Conservation (phyloP, 1,284 basidiomycete species). For the Rhizoctonia solani region DNA sequence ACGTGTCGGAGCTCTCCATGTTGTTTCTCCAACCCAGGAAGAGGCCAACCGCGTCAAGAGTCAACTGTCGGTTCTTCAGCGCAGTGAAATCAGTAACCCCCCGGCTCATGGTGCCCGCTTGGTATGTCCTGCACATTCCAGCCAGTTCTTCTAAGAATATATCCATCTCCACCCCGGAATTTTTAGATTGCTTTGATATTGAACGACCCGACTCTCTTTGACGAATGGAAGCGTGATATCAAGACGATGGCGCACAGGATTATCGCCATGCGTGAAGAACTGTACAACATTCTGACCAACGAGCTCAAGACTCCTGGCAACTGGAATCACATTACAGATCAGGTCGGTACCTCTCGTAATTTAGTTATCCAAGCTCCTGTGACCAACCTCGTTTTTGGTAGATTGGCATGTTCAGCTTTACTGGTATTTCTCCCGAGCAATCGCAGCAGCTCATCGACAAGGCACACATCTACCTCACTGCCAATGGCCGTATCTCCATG, state of each 20-base stretch:
- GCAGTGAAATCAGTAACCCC: conserved; percentile 93
- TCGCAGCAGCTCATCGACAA: conserved; percentile 73
- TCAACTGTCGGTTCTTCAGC: conserved; percentile 84
- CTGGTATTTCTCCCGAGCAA: conserved; percentile 71
- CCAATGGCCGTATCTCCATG: conserved; percentile 87
- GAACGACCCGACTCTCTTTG: conserved; percentile 71
- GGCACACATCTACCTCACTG: conserved; percentile 87
- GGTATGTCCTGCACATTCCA: conserved; percentile 53
- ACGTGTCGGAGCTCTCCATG: conserved; percentile 83
- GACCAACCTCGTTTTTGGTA: background rate
- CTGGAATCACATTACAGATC: conserved; percentile 89
- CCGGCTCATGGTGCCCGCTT: conserved; percentile 88
- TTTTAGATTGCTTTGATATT: conserved; percentile 75
- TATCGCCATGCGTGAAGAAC: conserved; percentile 84
- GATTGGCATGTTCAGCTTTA: conserved; percentile 93
- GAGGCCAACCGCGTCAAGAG: conserved; percentile 75
- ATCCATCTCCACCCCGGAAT: background rate
- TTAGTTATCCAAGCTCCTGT: background rate
- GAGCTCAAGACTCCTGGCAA: conserved; percentile 88
- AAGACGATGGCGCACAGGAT: conserved; percentile 90
- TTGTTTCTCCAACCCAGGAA: conserved; percentile 65
- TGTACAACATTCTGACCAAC: conserved; percentile 77
- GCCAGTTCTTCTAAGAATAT: background rate
- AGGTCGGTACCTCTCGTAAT: conserved; percentile 47
- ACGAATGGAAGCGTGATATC: conserved; percentile 90